Conservation (phyloP, 139 green algal genomes). For the Microglena sp. region DNA sequence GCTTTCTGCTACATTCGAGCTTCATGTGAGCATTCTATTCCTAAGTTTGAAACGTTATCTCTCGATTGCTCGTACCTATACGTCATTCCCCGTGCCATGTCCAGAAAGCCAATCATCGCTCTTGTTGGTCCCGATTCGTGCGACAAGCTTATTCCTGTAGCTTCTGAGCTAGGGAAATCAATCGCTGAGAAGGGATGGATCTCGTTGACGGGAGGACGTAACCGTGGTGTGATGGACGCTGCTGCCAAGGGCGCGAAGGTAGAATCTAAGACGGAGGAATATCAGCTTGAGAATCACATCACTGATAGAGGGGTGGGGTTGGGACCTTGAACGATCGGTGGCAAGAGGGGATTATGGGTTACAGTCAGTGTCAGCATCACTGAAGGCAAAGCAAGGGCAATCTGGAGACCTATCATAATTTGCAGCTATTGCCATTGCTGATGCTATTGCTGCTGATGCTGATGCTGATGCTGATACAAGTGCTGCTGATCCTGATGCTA, state of each 20-base stretch:
- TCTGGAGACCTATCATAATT: no score
- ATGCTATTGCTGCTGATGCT: no score
- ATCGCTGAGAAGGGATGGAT: constrained; percentile 8
- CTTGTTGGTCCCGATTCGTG: constrained; percentile 6
- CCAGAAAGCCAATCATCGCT: constrained; percentile 6
- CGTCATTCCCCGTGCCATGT: no score
- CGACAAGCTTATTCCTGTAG: not conserved
- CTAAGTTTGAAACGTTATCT: no score
- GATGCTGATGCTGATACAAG: no score
- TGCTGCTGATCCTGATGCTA: no score
- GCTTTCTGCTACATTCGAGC: no score
- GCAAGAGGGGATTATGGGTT: not conserved
- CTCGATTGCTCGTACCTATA: no score
- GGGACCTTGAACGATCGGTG: not conserved
- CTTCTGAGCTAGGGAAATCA: not conserved
- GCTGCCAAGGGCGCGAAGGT: constrained; percentile 20
- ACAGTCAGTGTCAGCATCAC: no score
- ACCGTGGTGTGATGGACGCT: constrained; percentile 14
- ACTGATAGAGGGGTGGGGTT: not conserved
- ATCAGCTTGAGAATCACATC: not conserved
- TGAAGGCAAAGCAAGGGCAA: no score
- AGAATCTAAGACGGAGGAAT: not conserved
- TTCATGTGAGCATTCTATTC: no score
- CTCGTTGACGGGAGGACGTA: constrained; percentile 13
- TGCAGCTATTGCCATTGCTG: no score